Percentiles rank a stretch among this genome's conserved stretches.
These are phyloP conservation scores for Evernia prunastri DNA, from an alignment of 495 filamentous ascomycete species.

Conservation along the genomic window DNA sequence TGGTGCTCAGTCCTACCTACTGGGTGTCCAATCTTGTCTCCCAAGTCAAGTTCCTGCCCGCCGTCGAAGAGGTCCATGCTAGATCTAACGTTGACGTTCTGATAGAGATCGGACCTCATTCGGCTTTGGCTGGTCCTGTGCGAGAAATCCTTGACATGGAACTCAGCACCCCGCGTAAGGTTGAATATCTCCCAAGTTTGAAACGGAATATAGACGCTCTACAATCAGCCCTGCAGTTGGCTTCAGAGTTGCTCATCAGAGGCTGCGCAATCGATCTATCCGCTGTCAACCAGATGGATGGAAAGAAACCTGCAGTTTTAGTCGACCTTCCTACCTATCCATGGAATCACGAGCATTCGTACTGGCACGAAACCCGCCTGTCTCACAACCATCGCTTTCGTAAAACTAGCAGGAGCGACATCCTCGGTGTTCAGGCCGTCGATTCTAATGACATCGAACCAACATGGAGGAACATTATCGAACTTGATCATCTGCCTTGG, in stretches of 20 bases:
- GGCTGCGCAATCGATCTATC: not conserved
- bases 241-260: not conserved
- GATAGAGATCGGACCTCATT: constrained; percentile 44
- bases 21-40: constrained; percentile 9
- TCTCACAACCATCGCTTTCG: not conserved
- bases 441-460: not conserved
- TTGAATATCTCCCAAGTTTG: not conserved
- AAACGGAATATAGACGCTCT: not conserved
- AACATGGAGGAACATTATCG: not conserved
- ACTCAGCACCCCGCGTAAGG: not conserved
- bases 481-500: not conserved
- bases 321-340: not conserved
- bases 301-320: not conserved
- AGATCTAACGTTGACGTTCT: constrained; percentile 22
- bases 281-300: not conserved
- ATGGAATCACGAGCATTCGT: not conserved
- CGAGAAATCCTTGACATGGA: constrained; percentile 28
- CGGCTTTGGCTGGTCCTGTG: constrained; percentile 35
- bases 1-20: not conserved
- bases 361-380: not conserved
- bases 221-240: not conserved
- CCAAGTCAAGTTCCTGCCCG: constrained; percentile 3
- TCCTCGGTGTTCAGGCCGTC: not conserved
- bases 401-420: not conserved
- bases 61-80: not conserved